Evolutionary conservation across 352 stramenopile genomes (phyloP).

Genomic region (Phytophthora multivora): DNA sequence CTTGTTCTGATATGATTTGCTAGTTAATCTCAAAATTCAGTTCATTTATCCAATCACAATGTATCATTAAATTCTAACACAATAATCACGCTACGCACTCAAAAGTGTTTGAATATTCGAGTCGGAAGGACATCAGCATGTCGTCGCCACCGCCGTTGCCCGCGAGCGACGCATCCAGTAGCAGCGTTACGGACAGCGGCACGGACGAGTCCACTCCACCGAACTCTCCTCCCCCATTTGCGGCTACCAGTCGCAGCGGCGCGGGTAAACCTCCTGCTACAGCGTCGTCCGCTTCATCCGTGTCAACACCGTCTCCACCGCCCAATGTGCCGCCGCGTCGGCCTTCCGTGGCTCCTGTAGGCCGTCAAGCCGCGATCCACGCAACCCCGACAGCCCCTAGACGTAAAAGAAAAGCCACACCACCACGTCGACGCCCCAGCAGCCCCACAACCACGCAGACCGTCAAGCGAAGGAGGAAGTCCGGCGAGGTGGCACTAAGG

Average conservation of each 20-base stretch:
- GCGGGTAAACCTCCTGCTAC: slow-evolving; percentile 2
- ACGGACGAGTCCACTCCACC: slow-evolving; percentile 33
- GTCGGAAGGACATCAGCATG: slow-evolving; percentile 11
- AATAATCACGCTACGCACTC: slow-evolving; percentile 2
- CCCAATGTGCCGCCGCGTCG: slow-evolving; percentile 32
- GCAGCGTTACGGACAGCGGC: slow-evolving; percentile 40
- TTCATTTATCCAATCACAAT: neutral
- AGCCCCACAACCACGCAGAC: slow-evolving; percentile 20
- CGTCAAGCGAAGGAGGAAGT: slow-evolving; percentile 57
- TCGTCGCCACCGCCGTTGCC: slow-evolving; percentile 13
- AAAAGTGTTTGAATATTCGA: slow-evolving; percentile 17
- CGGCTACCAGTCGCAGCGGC: slow-evolving; percentile 17
- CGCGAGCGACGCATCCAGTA: slow-evolving; percentile 33
- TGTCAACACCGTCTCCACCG: slow-evolving; percentile 35
- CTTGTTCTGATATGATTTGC: neutral
- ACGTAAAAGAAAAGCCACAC: slow-evolving; percentile 39
- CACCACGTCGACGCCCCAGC: slow-evolving; percentile 23
- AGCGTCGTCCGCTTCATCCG: slow-evolving; percentile 14
- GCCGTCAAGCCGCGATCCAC: slow-evolving; percentile 47
- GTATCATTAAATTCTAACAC: neutral
- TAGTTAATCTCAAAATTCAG: neutral
- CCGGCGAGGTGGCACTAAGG: slow-evolving; percentile 86
- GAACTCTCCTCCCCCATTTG: slow-evolving; percentile 29
- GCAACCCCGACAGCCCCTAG: slow-evolving; percentile 39
- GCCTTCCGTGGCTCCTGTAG: slow-evolving; percentile 38